Conservation (phyloP, 192 early-diverging fungal species). For the Entomortierella chlamydospora region DNA sequence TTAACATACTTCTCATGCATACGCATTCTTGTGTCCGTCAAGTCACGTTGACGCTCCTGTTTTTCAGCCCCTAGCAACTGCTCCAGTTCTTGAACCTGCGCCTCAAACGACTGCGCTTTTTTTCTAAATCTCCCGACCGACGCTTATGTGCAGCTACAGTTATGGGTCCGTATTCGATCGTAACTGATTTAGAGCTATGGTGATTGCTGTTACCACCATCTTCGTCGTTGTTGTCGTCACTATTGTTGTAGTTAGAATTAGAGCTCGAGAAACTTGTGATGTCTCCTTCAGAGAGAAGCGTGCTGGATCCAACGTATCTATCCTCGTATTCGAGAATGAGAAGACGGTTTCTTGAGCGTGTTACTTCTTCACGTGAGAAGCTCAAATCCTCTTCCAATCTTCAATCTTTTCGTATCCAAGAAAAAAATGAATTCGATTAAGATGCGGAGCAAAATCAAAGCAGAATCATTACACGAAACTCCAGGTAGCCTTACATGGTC, state of each 20-base stretch:
- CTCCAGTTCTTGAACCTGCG: slow-evolving; percentile 23
- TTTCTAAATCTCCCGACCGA: slow-evolving; percentile 31
- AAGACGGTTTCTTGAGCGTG: slow-evolving; percentile 26
- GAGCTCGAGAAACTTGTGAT: background rate
- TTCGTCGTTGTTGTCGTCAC: background rate
- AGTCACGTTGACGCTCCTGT: slow-evolving; percentile 11
- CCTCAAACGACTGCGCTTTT: slow-evolving; percentile 18
- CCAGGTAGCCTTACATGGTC: slow-evolving; percentile 16
- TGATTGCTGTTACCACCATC: background rate
- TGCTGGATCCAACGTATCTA: slow-evolving; percentile 22
- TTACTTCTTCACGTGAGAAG: slow-evolving; percentile 31
- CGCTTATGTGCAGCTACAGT: slow-evolving; percentile 38
- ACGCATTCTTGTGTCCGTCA: slow-evolving; percentile 9
- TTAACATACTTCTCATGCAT: slow-evolving; percentile 17
- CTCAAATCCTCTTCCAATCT: slow-evolving; percentile 23
- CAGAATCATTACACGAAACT: background rate
- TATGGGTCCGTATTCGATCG: slow-evolving; percentile 33
- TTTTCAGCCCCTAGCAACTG: slow-evolving; percentile 10
- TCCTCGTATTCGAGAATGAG: slow-evolving; percentile 47
- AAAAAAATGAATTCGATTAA: background rate
- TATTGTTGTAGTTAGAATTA: background rate
- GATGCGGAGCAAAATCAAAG: background rate
- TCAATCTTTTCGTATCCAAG: slow-evolving; percentile 45
- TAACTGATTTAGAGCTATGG: background rate
- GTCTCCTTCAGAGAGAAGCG: slow-evolving; percentile 11